Percentiles rank a stretch among this genome's conserved stretches.
These are phyloP conservation scores for Tulasnella sp. DNA, from an alignment of 768 basidiomycete genomes.

Conservation along the genomic window DNA sequence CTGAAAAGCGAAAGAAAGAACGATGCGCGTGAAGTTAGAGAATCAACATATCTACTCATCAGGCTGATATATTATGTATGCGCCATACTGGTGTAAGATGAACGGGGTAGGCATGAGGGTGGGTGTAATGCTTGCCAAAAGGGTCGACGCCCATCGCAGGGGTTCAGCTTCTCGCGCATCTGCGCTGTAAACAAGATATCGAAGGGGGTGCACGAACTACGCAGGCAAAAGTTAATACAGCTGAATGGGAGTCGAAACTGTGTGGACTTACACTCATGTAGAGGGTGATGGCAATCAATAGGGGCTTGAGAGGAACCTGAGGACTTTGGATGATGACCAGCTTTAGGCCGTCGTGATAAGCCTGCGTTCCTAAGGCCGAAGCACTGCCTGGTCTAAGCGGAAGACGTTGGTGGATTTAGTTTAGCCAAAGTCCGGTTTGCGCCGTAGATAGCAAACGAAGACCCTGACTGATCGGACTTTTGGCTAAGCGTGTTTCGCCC, in stretches of 20 bases:
- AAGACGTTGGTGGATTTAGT: too few species aligned
- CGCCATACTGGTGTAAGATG: conserved; percentile 18
- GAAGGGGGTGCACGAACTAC: too few species aligned
- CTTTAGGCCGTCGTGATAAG: too few species aligned
- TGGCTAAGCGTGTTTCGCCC: too few species aligned
- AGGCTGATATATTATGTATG: conserved; percentile 3
- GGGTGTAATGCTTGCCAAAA: conserved; percentile 29
- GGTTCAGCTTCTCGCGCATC: conserved; percentile 31
- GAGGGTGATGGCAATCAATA: conserved; percentile 27
- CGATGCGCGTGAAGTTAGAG: neutral
- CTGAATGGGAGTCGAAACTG: conserved; percentile 2
- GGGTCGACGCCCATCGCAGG: conserved; percentile 31
- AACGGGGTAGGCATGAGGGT: conserved; percentile 25
- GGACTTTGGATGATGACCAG: too few species aligned
- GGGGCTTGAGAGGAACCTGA: conserved; percentile 19
- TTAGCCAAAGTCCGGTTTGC: too few species aligned
- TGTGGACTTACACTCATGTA: conserved; percentile 27
- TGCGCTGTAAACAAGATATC: conserved; percentile 27
- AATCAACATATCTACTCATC: conserved; percentile 11
- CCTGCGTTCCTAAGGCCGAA: too few species aligned
- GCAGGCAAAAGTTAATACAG: conserved; percentile 8
- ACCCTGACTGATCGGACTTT: too few species aligned
- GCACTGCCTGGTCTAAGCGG: too few species aligned
- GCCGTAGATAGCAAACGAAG: too few species aligned
- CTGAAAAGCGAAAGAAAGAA: too few species aligned